A percentile compares a stretch with the other conserved stretches of the same genome.
Evolutionary conservation across 495 filamentous ascomycete genomes (phyloP).

Genomic region (Corynascus novoguineensis): DNA sequence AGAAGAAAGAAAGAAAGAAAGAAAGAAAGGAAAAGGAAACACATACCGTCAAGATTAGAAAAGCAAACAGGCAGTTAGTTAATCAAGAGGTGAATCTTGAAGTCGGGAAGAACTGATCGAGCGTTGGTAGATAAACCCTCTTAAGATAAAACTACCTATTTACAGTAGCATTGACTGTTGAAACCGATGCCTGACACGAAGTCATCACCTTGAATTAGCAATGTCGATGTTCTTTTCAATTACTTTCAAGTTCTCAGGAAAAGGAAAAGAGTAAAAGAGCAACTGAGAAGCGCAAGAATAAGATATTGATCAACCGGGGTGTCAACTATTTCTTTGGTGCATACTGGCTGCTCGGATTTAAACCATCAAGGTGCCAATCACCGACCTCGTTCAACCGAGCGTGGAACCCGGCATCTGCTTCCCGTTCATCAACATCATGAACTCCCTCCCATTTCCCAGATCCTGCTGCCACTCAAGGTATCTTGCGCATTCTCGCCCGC

Average conservation of each 20-base stretch:
- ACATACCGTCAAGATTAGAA: too few relatives aligned
- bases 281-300: neutral
- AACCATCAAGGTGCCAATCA: slow-evolving; percentile 4
- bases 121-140: too few relatives aligned
- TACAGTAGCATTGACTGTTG: too few relatives aligned
- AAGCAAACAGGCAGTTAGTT: too few relatives aligned
- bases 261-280: neutral
- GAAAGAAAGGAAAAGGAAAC: too few relatives aligned
- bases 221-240: too few relatives aligned
- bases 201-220: too few relatives aligned
- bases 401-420: neutral
- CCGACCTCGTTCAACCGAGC: neutral
- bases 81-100: too few relatives aligned
- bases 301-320: neutral
- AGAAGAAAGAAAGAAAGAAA: neutral
- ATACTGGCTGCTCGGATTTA: neutral
- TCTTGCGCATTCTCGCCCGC: neutral
- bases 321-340: neutral
- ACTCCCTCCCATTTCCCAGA: neutral
- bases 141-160: too few relatives aligned
- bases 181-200: too few relatives aligned
- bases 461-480: neutral
- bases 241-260: neutral
- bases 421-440: slow-evolving; percentile 3
- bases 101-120: too few relatives aligned